These are phyloP conservation scores for Saprolegnia parasitica DNA, from an alignment of 352 stramenopile species.

Conservation along the genomic window DNA sequence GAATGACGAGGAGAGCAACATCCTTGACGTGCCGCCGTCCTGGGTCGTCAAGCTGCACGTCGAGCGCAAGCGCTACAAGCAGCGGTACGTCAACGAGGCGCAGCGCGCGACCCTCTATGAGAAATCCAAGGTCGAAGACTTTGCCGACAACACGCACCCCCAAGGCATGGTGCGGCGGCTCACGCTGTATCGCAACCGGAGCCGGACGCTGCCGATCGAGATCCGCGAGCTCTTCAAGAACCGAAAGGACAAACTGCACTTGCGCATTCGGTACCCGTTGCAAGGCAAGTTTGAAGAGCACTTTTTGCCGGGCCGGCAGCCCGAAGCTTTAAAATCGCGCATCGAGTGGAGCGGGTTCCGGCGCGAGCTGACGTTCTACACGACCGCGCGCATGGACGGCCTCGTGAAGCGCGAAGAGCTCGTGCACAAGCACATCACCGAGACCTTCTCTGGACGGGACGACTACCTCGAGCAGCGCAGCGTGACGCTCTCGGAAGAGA, in stretches of 20 bases:
- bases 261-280: constrained; percentile 68
- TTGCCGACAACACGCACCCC: constrained; percentile 83
- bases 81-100: constrained; percentile 80
- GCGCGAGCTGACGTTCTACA: constrained; percentile 89
- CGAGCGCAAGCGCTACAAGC: constrained; percentile 65
- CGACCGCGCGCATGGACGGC: constrained; percentile 82
- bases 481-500: constrained; percentile 68
- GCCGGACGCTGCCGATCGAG: constrained; percentile 76
- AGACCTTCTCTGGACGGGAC: constrained; percentile 80
- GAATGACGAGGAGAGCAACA: constrained; percentile 46
- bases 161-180: constrained; percentile 84
- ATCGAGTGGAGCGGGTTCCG: constrained; percentile 85
- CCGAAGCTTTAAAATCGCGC: constrained; percentile 68
- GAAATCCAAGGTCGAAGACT: constrained; percentile 90
- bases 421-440: constrained; percentile 83
- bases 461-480: constrained; percentile 83
- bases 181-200: constrained; percentile 74
- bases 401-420: constrained; percentile 80
- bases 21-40: constrained; percentile 78
- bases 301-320: constrained; percentile 63
- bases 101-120: constrained; percentile 86
- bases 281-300: constrained; percentile 84
- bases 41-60: constrained; percentile 81
- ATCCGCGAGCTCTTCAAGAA: constrained; percentile 91
- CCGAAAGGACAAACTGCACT: constrained; percentile 85